phyloP scores from a whole-genome alignment of 2,329 filamentous ascomycete species.

The Myriosclerotinia scirpicola region DNA sequence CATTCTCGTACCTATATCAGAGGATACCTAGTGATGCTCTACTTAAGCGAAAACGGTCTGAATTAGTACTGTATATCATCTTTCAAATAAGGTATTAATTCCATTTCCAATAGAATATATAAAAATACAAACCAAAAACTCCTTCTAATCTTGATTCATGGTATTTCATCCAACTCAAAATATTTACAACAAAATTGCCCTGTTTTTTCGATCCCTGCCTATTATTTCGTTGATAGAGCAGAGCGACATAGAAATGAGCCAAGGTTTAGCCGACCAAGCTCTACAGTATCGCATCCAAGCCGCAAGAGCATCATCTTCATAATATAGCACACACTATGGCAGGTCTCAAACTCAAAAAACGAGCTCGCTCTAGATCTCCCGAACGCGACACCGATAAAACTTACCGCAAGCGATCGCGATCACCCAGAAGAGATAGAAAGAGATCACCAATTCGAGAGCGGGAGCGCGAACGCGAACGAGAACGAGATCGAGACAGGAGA shows the following conservation, averaged over 20 bases:
- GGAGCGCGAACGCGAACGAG: slow-evolving; percentile 42
- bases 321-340: slow-evolving; percentile 13
- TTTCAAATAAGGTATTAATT: background rate
- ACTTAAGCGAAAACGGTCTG: too few relatives aligned
- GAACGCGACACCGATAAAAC: slow-evolving; percentile 19
- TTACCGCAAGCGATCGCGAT: slow-evolving; percentile 23
- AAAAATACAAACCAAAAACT: background rate
- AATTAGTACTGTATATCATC: background rate
- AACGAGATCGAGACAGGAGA: slow-evolving; percentile 50
- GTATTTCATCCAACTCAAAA: too few relatives aligned
- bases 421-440: slow-evolving; percentile 43
- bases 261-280: slow-evolving; percentile 10
- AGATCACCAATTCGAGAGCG: slow-evolving; percentile 43
- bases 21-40: background rate
- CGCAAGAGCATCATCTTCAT: background rate
- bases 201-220: background rate
- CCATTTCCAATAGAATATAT: background rate
- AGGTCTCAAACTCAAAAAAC: slow-evolving; percentile 23
- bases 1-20: background rate
- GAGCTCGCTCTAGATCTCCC: slow-evolving; percentile 22
- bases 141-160: background rate
- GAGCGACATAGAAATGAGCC: background rate
- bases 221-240: background rate
- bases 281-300: background rate
- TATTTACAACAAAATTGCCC: background rate